These are phyloP conservation scores for Clitopilus passeckerianus DNA, from an alignment of 768 basidiomycete genomes.

Conservation along the genomic window DNA sequence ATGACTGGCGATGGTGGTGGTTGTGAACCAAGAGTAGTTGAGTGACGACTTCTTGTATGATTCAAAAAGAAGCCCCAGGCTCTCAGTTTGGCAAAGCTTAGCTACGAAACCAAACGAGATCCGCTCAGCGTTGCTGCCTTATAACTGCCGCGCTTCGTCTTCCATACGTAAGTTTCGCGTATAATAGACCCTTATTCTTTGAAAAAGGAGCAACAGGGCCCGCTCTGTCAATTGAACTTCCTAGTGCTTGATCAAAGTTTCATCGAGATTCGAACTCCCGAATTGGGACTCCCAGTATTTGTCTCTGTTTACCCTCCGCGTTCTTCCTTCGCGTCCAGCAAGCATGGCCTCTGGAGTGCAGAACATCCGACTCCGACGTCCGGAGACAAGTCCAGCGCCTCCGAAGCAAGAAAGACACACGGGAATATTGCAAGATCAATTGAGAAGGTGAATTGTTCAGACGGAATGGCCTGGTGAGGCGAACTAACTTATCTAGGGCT, in stretches of 20 bases:
- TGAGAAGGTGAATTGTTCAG: slow-evolving; percentile 49
- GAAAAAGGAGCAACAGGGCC: neutral
- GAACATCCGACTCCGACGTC: slow-evolving; percentile 46
- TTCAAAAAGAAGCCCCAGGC: slow-evolving; percentile 32
- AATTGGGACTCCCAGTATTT: neutral
- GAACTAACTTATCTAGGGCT: slow-evolving; percentile 33
- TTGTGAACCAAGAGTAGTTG: slow-evolving; percentile 32
- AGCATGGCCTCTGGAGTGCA: slow-evolving; percentile 33
- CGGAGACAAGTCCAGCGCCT: slow-evolving; percentile 21
- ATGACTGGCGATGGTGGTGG: slow-evolving; percentile 25
- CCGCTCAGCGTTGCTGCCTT: neutral
- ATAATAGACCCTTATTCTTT: neutral
- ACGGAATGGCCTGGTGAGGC: neutral
- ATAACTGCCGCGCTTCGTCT: neutral
- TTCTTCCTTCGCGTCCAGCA: slow-evolving; percentile 8
- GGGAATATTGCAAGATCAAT: slow-evolving; percentile 76
- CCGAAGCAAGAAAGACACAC: slow-evolving; percentile 41
- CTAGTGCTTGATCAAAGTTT: neutral
- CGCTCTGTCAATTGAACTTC: slow-evolving; percentile 3
- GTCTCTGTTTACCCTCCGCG: slow-evolving; percentile 6
- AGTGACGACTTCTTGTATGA: slow-evolving; percentile 8
- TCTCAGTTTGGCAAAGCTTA: neutral
- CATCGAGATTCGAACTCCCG: slow-evolving; percentile 10
- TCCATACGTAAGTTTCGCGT: neutral
- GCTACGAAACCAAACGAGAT: neutral